Evolutionary conservation across 768 basidiomycete genomes (phyloP).

Genomic region (Panaeolus cyanescens): DNA sequence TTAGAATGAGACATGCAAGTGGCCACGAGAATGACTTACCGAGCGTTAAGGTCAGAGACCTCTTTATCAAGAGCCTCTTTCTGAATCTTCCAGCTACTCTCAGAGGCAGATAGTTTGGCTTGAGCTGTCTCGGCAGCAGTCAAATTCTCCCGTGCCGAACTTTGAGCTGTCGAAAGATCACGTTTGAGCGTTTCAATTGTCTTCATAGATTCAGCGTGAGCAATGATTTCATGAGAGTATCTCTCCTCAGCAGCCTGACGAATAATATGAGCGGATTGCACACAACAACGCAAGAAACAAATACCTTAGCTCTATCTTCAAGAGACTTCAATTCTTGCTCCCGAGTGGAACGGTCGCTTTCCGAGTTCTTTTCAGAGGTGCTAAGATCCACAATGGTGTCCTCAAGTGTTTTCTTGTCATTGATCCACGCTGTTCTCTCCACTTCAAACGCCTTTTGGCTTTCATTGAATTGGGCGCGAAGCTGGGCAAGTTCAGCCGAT

Average conservation of each 20-base stretch:
- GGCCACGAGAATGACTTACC: conserved; percentile 43
- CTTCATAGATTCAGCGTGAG: conserved; percentile 87
- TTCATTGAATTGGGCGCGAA: conserved; percentile 52
- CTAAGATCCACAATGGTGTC: conserved; percentile 82
- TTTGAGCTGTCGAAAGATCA: conserved; percentile 55
- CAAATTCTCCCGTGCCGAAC: conserved; percentile 56
- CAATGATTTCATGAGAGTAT: conserved; percentile 78
- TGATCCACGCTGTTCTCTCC: conserved; percentile 70
- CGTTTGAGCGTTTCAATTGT: conserved; percentile 62
- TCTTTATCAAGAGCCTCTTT: conserved; percentile 79
- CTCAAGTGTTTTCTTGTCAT: conserved; percentile 82
- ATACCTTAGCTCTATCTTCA: conserved; percentile 70
- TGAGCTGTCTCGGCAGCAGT: conserved; percentile 72
- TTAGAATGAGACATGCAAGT: conserved; percentile 2
- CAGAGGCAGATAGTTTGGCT: conserved; percentile 70
- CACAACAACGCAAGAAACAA: not conserved
- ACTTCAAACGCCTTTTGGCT: conserved; percentile 66
- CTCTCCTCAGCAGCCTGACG: conserved; percentile 73
- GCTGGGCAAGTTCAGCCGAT: conserved; percentile 53
- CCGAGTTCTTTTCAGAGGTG: conserved; percentile 68
- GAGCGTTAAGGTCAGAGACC: conserved; percentile 64
- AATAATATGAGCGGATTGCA: not conserved
- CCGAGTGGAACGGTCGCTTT: conserved; percentile 61
- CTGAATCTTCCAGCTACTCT: conserved; percentile 81
- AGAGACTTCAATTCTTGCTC: conserved; percentile 68